Evolutionary conservation across 495 filamentous ascomycete genomes (phyloP).

Genomic region (Xylaria bambusicola): DNA sequence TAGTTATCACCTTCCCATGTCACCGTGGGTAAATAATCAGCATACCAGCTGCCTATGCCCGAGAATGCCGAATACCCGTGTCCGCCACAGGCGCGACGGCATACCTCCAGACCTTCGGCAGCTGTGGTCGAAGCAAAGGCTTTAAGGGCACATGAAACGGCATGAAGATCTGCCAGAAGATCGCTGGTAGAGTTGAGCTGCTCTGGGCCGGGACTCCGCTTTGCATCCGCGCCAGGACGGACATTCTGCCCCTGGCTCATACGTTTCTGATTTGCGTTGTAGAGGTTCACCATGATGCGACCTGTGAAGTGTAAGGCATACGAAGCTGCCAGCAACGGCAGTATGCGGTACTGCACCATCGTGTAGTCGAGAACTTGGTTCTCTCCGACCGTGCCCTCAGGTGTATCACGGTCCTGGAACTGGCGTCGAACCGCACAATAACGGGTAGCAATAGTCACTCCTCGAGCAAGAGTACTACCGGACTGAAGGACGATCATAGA

Average conservation of each 20-base stretch:
- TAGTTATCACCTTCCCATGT: slow-evolving; percentile 75
- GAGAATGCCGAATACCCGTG: slow-evolving; percentile 72
- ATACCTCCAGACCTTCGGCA: slow-evolving; percentile 69
- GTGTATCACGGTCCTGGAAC: slow-evolving; percentile 68
- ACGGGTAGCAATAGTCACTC: slow-evolving; percentile 72
- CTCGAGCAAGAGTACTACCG: slow-evolving; percentile 67
- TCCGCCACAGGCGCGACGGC: slow-evolving; percentile 70
- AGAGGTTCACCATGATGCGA: slow-evolving; percentile 66
- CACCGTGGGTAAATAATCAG: slow-evolving; percentile 68
- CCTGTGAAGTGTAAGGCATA: slow-evolving; percentile 77
- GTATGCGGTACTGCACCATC: slow-evolving; percentile 71
- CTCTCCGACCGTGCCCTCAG: slow-evolving; percentile 49
- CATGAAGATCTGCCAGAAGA: slow-evolving; percentile 70
- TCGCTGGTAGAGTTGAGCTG: slow-evolving; percentile 64
- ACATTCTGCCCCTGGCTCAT: slow-evolving; percentile 51
- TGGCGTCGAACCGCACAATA: slow-evolving; percentile 70
- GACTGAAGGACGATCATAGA: slow-evolving; percentile 69
- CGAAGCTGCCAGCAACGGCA: slow-evolving; percentile 70
- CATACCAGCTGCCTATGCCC: slow-evolving; percentile 67
- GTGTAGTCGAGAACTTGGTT: slow-evolving; percentile 74
- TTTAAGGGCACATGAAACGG: slow-evolving; percentile 73
- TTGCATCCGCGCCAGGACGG: slow-evolving; percentile 28
- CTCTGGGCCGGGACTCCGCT: slow-evolving; percentile 65
- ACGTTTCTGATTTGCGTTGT: slow-evolving; percentile 63
- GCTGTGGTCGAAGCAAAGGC: slow-evolving; percentile 67